A percentile compares a stretch with the other conserved stretches of the same genome.
phyloP scores from a whole-genome alignment of 2,329 filamentous ascomycete species.

The Stagonosporopsis vannaccii region DNA sequence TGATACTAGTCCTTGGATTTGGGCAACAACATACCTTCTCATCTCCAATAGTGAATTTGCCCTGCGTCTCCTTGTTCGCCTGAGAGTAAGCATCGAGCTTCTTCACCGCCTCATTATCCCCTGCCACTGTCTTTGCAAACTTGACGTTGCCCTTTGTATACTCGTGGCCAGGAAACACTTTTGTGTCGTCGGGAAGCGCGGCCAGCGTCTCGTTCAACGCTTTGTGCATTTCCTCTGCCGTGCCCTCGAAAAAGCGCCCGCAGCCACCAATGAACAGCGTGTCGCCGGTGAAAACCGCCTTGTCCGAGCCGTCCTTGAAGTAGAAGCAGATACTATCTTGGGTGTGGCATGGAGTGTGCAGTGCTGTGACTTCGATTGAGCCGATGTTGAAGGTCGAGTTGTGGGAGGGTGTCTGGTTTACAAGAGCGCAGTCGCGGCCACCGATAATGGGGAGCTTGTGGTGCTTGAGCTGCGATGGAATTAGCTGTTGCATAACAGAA shows the following conservation, averaged over 20 bases:
- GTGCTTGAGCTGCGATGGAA: conserved; percentile 58
- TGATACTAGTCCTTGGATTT: background rate
- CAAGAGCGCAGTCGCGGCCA: conserved; percentile 82
- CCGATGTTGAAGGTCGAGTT: conserved; percentile 83
- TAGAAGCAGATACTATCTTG: conserved; percentile 98
- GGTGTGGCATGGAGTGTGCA: conserved; percentile 98
- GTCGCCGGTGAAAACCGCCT: conserved; percentile 92
- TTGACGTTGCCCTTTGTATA: conserved; percentile 98
- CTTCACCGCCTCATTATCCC: conserved; percentile 73
- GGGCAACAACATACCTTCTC: conserved; percentile 75
- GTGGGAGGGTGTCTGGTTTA: conserved; percentile 78
- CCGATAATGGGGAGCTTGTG: conserved; percentile 80
- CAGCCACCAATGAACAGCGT: conserved; percentile 96
- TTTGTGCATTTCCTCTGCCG: conserved; percentile 82
- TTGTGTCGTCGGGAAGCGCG: conserved; percentile 84
- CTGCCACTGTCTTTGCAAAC: conserved; percentile 77
- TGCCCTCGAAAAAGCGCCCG: conserved; percentile 95
- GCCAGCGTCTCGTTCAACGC: conserved; percentile 88
- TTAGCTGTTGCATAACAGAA: background rate
- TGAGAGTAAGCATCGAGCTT: conserved; percentile 79
- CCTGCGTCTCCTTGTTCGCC: conserved; percentile 85
- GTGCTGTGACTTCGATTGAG: conserved; percentile 78
- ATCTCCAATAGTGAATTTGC: conserved; percentile 94
- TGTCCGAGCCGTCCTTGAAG: conserved; percentile 79
- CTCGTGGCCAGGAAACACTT: conserved; percentile 93